These are phyloP conservation scores for Paramyrothecium roridum DNA, from an alignment of 2,329 filamentous ascomycete genomes.

Conservation along the genomic window DNA sequence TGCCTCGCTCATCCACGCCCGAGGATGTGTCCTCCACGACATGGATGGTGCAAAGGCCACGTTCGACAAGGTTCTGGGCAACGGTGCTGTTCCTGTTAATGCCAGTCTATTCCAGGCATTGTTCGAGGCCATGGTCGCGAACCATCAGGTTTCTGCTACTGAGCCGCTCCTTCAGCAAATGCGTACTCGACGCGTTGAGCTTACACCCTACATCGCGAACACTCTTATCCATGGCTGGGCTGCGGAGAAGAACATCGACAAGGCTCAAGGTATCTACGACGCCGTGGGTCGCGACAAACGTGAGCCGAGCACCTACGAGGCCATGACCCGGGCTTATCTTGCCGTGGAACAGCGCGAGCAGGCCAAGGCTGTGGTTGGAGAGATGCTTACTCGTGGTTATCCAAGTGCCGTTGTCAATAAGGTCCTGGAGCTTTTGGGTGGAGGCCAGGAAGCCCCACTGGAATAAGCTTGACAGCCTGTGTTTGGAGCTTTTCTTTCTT, in stretches of 20 bases:
- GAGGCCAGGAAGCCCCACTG: slow-evolving; percentile 36
- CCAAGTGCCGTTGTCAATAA: slow-evolving; percentile 90
- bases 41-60: slow-evolving; percentile 77
- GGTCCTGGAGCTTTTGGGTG: slow-evolving; percentile 83
- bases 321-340: slow-evolving; percentile 93
- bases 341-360: slow-evolving; percentile 74
- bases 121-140: slow-evolving; percentile 96
- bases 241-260: slow-evolving; percentile 73
- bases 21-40: slow-evolving; percentile 91
- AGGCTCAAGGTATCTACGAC: slow-evolving; percentile 76
- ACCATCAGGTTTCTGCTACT: slow-evolving; percentile 77
- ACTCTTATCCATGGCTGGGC: slow-evolving; percentile 98
- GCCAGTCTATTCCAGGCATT: slow-evolving; percentile 92
- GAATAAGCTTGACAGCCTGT: neutral
- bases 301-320: slow-evolving; percentile 97
- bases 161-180: slow-evolving; percentile 74
- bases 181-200: slow-evolving; percentile 68
- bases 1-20: slow-evolving; percentile 90
- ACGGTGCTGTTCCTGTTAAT: slow-evolving; percentile 65
- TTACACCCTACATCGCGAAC: slow-evolving; percentile 98
- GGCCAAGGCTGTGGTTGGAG: slow-evolving; percentile 76
- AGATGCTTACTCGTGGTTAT: slow-evolving; percentile 89
- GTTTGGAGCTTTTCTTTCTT: slow-evolving; percentile 15
- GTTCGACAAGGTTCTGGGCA: slow-evolving; percentile 76
- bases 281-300: slow-evolving; percentile 74